Evolutionary conservation across 73 alveolate species (phyloP).

Genomic region (Blepharisma stoltei): DNA sequence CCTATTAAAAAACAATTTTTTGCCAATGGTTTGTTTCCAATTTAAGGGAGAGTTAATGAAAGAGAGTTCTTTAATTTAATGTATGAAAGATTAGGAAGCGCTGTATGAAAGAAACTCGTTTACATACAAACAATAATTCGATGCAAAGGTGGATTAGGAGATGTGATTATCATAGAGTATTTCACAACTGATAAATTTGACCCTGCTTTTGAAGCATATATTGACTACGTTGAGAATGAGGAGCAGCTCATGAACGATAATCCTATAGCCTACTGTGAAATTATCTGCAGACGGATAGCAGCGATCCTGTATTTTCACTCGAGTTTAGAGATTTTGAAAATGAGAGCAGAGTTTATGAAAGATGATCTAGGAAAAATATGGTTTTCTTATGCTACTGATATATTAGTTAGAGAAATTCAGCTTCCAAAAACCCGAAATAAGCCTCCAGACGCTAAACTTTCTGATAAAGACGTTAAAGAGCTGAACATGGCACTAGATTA

Average conservation of each 20-base stretch:
- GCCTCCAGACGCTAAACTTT: too few species aligned
- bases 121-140: constrained; percentile 29
- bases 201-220: background rate
- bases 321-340: background rate
- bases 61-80: constrained; percentile 14
- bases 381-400: constrained; percentile 17
- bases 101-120: constrained; percentile 21
- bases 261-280: background rate
- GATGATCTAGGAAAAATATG: constrained; percentile 31
- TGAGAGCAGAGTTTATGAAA: constrained; percentile 9
- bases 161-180: background rate
- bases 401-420: background rate
- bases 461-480: too few species aligned
- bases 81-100: constrained; percentile 12
- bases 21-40: too few species aligned
- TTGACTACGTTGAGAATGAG: background rate
- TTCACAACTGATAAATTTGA: constrained; percentile 19
- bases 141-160: constrained; percentile 26
- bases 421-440: background rate
- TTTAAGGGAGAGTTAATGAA: too few species aligned
- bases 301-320: background rate
- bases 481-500: too few species aligned
- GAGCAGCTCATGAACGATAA: background rate
- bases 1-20: too few species aligned
- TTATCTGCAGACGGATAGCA: background rate